Evolutionary conservation across 495 filamentous ascomycete genomes (phyloP), one percentile per base, ranked within the genome.

Genomic region (Parmelia sp.): DNA sequence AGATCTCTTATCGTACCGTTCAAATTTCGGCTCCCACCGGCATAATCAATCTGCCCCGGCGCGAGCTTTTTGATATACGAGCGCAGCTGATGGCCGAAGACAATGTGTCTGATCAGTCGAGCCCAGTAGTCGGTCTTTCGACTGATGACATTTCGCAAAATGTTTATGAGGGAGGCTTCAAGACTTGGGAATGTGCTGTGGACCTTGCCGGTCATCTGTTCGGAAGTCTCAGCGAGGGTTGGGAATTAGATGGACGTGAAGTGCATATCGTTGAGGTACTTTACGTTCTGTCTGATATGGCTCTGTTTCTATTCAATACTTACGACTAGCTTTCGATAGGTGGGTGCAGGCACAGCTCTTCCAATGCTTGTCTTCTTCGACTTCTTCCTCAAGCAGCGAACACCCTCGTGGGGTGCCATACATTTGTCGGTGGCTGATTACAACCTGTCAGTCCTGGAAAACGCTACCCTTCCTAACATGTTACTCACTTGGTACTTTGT

Each of bases 131-230:
- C 21, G 49, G 73, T 58, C 53, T 65, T 36, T 58, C 66, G 21
- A 44, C 58, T 21, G 80, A 89, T 70, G 94, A 98, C 72, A 86
- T 98, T 70, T 89, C 86, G 72, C 89, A 90, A 17, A 88, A 89
- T 66, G 86, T 97, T 70, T 98, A 98, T 74, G 94, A 98, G 74
- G 94, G 94, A 44, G 94, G 94, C n/a, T 92, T 97, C 76, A 97
- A 98, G 78, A 96, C 90, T 67, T 98, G 94, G 94, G 94, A 98
- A 76, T 96, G 94, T 76, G 87, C 89, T 15, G 76, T 95, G 60
- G 94, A 97, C 76, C 76, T 98, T 25, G 92, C 90, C 21, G 88
- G 82, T 69, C 82, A 90, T 62, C 77, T 93, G 62, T 75, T 5
- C 68, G 77, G 55, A 68, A 62, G 19, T 19, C 27, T 58, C 35